A percentile compares a stretch with the other conserved stretches of the same genome.
Conservation (phyloP, 345 rosid genomes). For the Raphanus sativus region DNA sequence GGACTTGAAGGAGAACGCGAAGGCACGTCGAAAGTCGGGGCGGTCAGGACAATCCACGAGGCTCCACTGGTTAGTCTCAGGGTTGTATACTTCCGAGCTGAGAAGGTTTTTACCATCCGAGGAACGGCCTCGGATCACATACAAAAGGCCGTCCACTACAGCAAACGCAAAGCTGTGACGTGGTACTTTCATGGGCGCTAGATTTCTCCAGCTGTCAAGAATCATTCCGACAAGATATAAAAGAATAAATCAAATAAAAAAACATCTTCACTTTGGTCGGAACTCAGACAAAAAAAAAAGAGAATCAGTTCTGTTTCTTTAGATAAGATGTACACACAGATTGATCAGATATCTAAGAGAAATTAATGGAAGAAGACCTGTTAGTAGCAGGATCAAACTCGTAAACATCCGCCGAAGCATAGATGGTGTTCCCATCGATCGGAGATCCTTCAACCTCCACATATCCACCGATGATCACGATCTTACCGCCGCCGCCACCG, state of each 20-base stretch:
- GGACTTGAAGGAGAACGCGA: not conserved
- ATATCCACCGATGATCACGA: constrained; percentile 55
- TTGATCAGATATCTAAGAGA: too few species aligned
- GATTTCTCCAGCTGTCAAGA: constrained; percentile 66
- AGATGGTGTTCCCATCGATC: constrained; percentile 33
- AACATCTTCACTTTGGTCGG: not conserved
- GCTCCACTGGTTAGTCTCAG: not conserved
- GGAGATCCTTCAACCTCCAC: not conserved
- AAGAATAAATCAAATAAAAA: not conserved
- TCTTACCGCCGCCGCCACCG: constrained; percentile 55
- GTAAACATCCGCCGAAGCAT: constrained; percentile 64
- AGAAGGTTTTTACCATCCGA: not conserved
- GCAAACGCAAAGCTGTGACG: constrained; percentile 76
- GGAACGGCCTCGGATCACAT: not conserved
- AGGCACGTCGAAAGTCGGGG: not conserved
- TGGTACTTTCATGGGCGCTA: constrained; percentile 66
- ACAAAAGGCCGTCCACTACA: not conserved
- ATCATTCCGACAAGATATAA: constrained; percentile 5
- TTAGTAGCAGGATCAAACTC: constrained; percentile 64
- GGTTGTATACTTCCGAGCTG: not conserved
- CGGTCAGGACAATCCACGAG: not conserved
- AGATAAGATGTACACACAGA: too few species aligned
- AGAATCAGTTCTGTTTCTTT: not conserved
- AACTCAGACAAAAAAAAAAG: not conserved
- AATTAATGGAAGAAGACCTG: not conserved